A percentile compares a stretch with the other conserved stretches of the same genome.
Conservation (phyloP, 805 yeast genomes). For the Pichia manshurica region DNA sequence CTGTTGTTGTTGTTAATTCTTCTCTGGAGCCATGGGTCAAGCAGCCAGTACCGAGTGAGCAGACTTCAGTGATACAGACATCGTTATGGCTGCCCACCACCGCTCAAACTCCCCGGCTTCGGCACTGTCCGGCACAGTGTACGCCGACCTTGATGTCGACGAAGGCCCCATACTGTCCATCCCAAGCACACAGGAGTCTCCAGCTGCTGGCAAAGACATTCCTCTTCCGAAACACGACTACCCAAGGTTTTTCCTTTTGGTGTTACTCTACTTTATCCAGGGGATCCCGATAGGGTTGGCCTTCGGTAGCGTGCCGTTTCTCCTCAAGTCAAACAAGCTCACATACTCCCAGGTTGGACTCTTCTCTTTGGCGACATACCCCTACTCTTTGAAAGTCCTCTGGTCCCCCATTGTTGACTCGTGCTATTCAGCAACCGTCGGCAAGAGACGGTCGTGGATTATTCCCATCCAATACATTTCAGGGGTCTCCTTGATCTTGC, state of each 20-base stretch:
- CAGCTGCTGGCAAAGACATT: constrained; percentile 3
- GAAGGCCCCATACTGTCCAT: constrained; percentile 8
- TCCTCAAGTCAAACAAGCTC: constrained; percentile 68
- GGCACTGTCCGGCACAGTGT: neutral
- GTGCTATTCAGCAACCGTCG: constrained; percentile 56
- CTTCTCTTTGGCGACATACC: constrained; percentile 88
- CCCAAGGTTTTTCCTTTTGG: constrained; percentile 68
- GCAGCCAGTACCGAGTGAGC: no score
- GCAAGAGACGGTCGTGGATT: constrained; percentile 90
- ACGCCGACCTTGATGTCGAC: constrained; percentile 6
- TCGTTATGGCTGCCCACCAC: neutral
- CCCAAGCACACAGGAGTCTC: neutral
- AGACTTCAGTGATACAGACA: no score
- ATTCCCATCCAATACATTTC: constrained; percentile 86
- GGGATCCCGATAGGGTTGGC: constrained; percentile 98
- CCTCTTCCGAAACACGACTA: constrained; percentile 44
- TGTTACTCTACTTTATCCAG: constrained; percentile 74
- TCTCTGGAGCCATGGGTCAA: no score
- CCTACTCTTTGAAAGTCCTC: constrained; percentile 82
- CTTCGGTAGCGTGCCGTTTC: constrained; percentile 89
- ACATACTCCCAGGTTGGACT: constrained; percentile 87
- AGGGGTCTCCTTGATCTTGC: constrained; percentile 54
- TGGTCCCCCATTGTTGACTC: constrained; percentile 98
- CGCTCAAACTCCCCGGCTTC: constrained; percentile 8
- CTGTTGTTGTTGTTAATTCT: no score